These are phyloP conservation scores for Scedosporium dehoogii DNA, from an alignment of 2,329 filamentous ascomycete species.

Conservation along the genomic window DNA sequence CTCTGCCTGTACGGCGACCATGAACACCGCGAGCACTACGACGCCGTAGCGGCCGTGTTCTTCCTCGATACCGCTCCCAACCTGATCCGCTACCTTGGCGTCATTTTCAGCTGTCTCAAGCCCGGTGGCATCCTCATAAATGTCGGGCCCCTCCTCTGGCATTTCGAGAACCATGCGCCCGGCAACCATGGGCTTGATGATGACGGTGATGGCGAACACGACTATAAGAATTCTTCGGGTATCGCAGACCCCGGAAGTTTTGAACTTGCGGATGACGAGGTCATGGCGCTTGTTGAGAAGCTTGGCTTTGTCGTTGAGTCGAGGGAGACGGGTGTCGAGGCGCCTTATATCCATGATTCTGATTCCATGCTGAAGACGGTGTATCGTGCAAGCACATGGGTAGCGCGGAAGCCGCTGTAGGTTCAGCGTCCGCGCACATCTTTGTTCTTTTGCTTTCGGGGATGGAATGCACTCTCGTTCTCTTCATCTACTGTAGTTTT, in stretches of 20 bases:
- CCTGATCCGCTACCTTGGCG: conserved; percentile 78
- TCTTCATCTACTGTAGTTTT: too few relatives aligned
- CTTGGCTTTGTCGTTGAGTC: conserved; percentile 69
- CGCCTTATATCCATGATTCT: conserved; percentile 80
- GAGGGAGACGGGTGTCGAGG: conserved; percentile 47
- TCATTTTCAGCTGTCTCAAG: conserved; percentile 67
- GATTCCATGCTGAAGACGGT: conserved; percentile 77
- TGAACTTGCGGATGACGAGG: conserved; percentile 83
- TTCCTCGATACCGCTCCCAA: conserved; percentile 98
- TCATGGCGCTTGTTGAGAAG: conserved; percentile 61
- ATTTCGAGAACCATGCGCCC: conserved; percentile 71
- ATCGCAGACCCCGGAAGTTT: conserved; percentile 86
- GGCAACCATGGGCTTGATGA: conserved; percentile 44
- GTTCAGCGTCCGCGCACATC: too few relatives aligned
- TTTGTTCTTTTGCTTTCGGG: too few relatives aligned
- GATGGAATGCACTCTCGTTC: too few relatives aligned
- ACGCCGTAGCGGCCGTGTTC: conserved; percentile 83
- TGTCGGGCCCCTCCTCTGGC: conserved; percentile 85
- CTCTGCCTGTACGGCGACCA: conserved; percentile 68
- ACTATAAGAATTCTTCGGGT: conserved; percentile 44
- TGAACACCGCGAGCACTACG: conserved; percentile 53
- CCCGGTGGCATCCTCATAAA: conserved; percentile 79
- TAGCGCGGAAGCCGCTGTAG: conserved; percentile 58
- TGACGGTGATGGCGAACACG: conserved; percentile 39
- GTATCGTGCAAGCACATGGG: conserved; percentile 76